Evolutionary conservation across 345 rosid species (phyloP).

Genomic region (Eucalyptus tenuipes): DNA sequence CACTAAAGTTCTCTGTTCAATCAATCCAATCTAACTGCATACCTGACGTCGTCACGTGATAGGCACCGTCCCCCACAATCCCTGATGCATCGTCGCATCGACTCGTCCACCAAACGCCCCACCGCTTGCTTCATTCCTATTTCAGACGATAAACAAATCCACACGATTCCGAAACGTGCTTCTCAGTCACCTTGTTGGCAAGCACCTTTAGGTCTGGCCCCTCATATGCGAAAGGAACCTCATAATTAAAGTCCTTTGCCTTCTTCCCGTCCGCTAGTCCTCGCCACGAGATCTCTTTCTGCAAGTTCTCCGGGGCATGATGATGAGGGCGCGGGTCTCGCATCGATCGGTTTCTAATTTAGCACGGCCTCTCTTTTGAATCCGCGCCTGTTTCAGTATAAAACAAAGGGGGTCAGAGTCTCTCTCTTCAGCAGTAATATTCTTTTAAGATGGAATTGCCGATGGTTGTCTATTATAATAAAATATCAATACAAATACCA

Average conservation of each 20-base stretch:
- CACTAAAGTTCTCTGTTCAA: no score
- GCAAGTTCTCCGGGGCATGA: background rate
- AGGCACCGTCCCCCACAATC: background rate
- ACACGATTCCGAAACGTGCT: background rate
- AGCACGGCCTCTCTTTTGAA: no score
- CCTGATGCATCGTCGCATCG: background rate
- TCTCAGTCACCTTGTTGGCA: background rate
- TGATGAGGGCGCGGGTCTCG: background rate
- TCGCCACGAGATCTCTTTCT: background rate
- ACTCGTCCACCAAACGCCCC: background rate
- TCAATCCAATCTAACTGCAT: no score
- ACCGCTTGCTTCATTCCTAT: background rate
- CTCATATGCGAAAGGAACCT: background rate
- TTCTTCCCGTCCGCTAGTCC: background rate
- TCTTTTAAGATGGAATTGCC: background rate
- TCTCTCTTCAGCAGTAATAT: background rate
- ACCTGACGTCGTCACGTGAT: background rate
- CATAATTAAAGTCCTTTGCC: background rate
- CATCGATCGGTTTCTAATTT: background rate
- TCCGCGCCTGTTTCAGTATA: background rate
- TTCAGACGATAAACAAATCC: background rate
- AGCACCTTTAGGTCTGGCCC: background rate
- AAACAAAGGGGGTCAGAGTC: background rate
- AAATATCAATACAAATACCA: background rate
- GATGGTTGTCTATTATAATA: background rate